Evolutionary conservation across 805 yeast species (phyloP), one percentile per base, ranked within the genome.

Genomic region (Starmera caribaea): DNA sequence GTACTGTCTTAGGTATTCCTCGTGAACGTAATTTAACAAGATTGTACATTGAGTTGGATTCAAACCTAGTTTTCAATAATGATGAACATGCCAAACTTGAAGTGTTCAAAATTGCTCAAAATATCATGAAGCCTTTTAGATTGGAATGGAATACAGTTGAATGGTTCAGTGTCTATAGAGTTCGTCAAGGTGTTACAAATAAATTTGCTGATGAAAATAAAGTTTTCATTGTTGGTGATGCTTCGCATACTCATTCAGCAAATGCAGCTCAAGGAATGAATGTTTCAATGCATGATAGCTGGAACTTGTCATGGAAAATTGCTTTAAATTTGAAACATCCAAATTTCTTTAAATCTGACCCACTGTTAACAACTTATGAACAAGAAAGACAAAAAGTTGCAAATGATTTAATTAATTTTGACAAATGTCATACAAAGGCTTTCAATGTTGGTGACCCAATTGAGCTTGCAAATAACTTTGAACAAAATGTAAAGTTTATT

Each of bases 1-100:
- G 64, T 2, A 50, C 62, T 10, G 50, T 61, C 26, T 55, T 60
- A 61, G 52, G 55, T 29, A 59, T 61, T 16, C 65, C 65, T 30
- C 46, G 65, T 29, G 65, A 61, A 41, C 53, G 51, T 28, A 60
- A 54, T 32, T 38, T 61, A 30, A 61, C 57, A 26, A 41, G 65
- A 17, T 43, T 61, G 27, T 61, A 61, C 37, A 58, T 55, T 41
- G 62, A 61, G 40, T 45, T 60, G 35, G 45, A 43, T 32, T 50
- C 50, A 11, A 43, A 45, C 26, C 28, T 46, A 21, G 8, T 21
- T 32, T 39, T 30, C 26, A 44, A 44, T 38, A 34, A 42, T 14
- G 38, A 37, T 16, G 45, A 40, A 17, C 12, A 34, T n/a, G 27
- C 38, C 15, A 27, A 35, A 48, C 45, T 33, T 38, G 50, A 11